Base-by-base conservation (phyloP, 2,329 filamentous ascomycete species). In the Microcyclospora tardicrescens region DNA sequence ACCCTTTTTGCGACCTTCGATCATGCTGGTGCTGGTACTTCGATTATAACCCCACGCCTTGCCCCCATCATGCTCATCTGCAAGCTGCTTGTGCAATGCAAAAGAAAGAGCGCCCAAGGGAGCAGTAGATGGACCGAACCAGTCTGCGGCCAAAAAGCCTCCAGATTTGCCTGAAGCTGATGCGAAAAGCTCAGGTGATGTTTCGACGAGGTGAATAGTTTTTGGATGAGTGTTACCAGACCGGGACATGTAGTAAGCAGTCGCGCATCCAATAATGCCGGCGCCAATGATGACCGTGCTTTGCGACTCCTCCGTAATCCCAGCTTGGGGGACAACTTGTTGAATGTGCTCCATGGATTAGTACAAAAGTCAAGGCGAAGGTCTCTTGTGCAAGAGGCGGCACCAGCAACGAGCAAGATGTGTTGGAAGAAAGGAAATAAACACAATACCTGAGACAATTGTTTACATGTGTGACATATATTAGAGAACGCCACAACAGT, bases 151-250 rank as follows among this genome's bases (percentile, higher is more conserved):
- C 8, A 87, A 54, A 52, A 87, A 89, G 0, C 83, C 82, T 13
- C 71, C 84, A 0, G 81, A 80, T 47, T 73, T 77, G 1, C 83
- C 81, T 2, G 80, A 86, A 0, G 83, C 81, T 24, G 78, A 83
- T 10, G 74, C 70, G 58, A 87, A 84, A 27, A 87, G 68, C 44
- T 74, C 56, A 0, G 66, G 57, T 4, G 71, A 70, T 5, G 71
- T 63, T 49, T 79, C 76, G 30, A 80, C 45, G 15, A 80, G 59
- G 44, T 76, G 71, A 37, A 79, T 75, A 27, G 64, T 61, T 14
- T 62, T 48, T 4, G 65, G 60, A 34, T 55, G 46, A 33, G 60
- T 54, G 37, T 55, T 53, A 8, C 53, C 51, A 1, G 56, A 55
- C 35, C 61, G 51, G 6, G 76, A 73, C 27, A 87, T 71, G 55